Conservation (phyloP, 179 eudicot species). For the Heliamphora pulchella region DNA sequence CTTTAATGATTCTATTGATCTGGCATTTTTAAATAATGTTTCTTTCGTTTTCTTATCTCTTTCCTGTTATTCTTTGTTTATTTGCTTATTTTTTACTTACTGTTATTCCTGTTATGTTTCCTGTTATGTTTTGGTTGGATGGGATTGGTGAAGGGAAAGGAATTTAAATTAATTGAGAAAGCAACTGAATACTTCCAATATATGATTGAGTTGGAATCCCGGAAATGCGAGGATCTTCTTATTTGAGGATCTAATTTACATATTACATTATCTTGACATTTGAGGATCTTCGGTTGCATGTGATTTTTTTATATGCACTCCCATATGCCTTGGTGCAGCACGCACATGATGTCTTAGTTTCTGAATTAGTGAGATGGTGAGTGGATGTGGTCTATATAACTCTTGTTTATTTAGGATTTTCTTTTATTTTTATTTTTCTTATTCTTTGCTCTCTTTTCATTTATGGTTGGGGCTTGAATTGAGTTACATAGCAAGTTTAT, state of each 20-base stretch:
- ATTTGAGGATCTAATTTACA: not conserved
- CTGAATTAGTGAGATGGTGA: not conserved
- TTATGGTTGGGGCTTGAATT: too few relatives aligned
- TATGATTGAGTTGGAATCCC: not conserved
- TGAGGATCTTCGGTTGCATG: not conserved
- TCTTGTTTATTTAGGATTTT: too few relatives aligned
- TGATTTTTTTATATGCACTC: not conserved
- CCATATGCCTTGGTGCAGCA: not conserved
- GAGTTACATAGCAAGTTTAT: too few relatives aligned
- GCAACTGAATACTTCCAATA: not conserved
- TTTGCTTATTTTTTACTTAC: too few relatives aligned
- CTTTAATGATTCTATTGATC: not conserved
- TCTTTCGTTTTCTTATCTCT: constrained; percentile 2
- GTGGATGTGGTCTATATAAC: too few relatives aligned
- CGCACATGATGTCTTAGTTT: not conserved
- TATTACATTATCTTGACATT: not conserved
- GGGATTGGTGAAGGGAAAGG: not conserved
- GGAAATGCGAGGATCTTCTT: not conserved
- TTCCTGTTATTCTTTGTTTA: not conserved
- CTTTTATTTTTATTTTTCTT: too few relatives aligned
- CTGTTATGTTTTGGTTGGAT: not conserved
- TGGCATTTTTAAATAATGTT: not conserved
- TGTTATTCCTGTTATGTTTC: not conserved
- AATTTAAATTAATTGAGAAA: not conserved
- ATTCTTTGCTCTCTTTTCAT: too few relatives aligned